Percentiles rank a stretch among this genome's conserved stretches.
phyloP scores from a whole-genome alignment of 441 rosid species.

The Bocquillonia castaneifolia region DNA sequence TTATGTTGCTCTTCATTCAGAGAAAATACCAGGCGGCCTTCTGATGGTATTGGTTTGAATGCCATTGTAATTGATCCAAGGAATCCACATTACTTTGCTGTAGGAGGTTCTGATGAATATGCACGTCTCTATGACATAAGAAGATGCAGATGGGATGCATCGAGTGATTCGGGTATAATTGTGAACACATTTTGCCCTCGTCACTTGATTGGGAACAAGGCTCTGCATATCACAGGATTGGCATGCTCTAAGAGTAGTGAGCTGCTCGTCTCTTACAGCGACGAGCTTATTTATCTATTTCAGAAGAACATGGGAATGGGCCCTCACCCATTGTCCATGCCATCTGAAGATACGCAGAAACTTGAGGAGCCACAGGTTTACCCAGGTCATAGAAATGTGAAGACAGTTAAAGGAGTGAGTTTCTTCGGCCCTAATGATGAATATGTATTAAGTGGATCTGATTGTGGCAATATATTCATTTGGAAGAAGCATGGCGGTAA shows the following conservation, averaged over 20 bases:
- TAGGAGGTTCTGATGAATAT: conserved; percentile 63
- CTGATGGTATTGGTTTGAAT: conserved; percentile 37
- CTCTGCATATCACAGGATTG: conserved; percentile 58
- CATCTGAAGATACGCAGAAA: conserved; percentile 30
- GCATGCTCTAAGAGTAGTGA: conserved; percentile 56
- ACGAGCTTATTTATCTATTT: conserved; percentile 59
- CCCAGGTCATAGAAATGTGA: conserved; percentile 58
- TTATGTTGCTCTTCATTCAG: conserved; percentile 42
- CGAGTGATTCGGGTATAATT: conserved; percentile 36
- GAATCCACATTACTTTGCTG: conserved; percentile 50
- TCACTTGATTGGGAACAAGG: conserved; percentile 37
- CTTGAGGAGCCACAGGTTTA: conserved; percentile 50
- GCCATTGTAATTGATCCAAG: conserved; percentile 56
- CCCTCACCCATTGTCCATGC: conserved; percentile 34
- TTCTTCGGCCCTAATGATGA: conserved; percentile 73
- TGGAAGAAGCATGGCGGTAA: conserved; percentile 64
- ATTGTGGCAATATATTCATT: conserved; percentile 67
- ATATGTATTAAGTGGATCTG: conserved; percentile 68
- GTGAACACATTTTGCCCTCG: conserved; percentile 53
- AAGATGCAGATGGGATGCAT: conserved; percentile 38
- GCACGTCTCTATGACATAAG: conserved; percentile 57
- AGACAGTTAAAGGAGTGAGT: conserved; percentile 70
- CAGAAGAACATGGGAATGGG: conserved; percentile 56
- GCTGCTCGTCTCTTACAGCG: conserved; percentile 63
- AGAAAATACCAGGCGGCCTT: conserved; percentile 38